Evolutionary conservation across 768 basidiomycete genomes (phyloP), one percentile per base, ranked within the genome.

Genomic region (Agrocybe pediades): DNA sequence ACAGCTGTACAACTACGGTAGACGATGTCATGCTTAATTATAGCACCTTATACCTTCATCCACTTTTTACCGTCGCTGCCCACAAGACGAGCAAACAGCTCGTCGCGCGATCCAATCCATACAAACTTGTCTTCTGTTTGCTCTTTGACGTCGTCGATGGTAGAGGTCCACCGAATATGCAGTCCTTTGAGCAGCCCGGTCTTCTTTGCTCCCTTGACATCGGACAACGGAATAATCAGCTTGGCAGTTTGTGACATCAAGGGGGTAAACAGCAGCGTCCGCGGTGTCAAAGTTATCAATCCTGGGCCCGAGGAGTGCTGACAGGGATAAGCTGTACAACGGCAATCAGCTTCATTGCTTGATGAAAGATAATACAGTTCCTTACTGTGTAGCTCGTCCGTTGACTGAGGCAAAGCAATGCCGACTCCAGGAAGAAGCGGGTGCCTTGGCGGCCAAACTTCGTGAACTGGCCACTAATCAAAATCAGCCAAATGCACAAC

Each of bases 71-170:
- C 78, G 24, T 76, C 75, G 58, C 69, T 66, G 15, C 82, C 82
- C 16, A 87, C 74, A 11, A 89, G 74, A 53, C 85, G 68, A 41
- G 83, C 83, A 65, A 89, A 88, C 16, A 88, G 64, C 43, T 88
- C 86, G 65, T 88, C 85, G 5, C 86, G 79, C 21, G 70, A 74
- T 26, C 79, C 80, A 33, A 88, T 75, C 82, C 84, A 86, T 16
- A 69, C 56, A 61, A 88, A 86, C 58, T 68, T 80, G 47, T 82
- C 84, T 49, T 81, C 79, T 49, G 68, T 74, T 53, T 74, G 74
- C 26, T 64, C 66, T 15, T 61, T 65, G n/a, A 58, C 53, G 11
- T 64, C 72, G 15, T 71, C 68, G 6, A 54, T 51, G 21, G 61
- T 59, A 4, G 70, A 62, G 33, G 49, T 54, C 78, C 80, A 85